Evolutionary conservation across 345 rosid genomes (phyloP).

Genomic region (Camelina hispida): DNA sequence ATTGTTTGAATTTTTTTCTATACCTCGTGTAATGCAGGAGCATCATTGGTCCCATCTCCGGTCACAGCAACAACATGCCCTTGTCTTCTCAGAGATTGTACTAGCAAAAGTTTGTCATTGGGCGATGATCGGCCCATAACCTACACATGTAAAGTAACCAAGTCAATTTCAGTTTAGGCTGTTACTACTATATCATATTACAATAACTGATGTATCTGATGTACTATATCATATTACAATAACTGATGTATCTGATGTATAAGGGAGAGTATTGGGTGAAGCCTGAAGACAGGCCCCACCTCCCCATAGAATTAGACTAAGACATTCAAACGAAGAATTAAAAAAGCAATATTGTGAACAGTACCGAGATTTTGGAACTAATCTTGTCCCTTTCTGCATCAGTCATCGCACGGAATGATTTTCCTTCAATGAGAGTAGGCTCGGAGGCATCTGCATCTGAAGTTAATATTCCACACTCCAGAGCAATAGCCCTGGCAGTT

Average conservation of each 20-base stretch:
- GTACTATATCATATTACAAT: slow-evolving; percentile 13
- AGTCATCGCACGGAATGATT: slow-evolving; percentile 67
- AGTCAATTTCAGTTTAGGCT: slow-evolving; percentile 17
- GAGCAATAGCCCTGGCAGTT: slow-evolving; percentile 93
- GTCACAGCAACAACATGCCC: slow-evolving; percentile 90
- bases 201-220: slow-evolving; percentile 15
- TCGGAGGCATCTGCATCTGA: slow-evolving; percentile 65
- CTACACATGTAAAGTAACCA: slow-evolving; percentile 45
- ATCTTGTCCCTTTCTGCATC: slow-evolving; percentile 70
- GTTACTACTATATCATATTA: slow-evolving; percentile 14
- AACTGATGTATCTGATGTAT: slow-evolving; percentile 10
- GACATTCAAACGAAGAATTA: slow-evolving; percentile 12
- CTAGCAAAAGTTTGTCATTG: slow-evolving; percentile 82
- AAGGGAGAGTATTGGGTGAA: slow-evolving; percentile 10
- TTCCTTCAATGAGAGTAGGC: slow-evolving; percentile 85
- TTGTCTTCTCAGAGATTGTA: slow-evolving; percentile 74
- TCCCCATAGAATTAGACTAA: slow-evolving; percentile 10
- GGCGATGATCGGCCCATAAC: slow-evolving; percentile 97
- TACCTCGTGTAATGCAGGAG: slow-evolving; percentile 94
- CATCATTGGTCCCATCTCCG: slow-evolving; percentile 95
- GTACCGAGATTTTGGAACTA: slow-evolving; percentile 77
- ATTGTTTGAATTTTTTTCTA: neutral
- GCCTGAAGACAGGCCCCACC: slow-evolving; percentile 6
- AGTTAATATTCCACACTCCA: slow-evolving; percentile 88
- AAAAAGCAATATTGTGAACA: slow-evolving; percentile 9